Evolutionary conservation across 2,329 filamentous ascomycete species (phyloP).

Genomic region (Geoglossum cookeanum): DNA sequence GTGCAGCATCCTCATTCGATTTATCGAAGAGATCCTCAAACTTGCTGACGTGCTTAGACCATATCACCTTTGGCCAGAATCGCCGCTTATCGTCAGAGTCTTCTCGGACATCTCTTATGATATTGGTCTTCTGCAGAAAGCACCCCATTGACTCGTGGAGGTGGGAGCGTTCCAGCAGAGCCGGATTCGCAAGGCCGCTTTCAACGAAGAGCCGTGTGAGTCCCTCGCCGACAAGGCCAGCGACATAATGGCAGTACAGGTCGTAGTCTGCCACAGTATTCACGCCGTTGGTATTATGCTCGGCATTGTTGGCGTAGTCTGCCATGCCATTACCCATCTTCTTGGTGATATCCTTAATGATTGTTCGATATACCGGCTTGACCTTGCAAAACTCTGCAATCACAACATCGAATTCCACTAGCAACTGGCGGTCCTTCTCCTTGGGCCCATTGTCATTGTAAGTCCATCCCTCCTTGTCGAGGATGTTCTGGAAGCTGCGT

Average conservation of each 20-base stretch:
- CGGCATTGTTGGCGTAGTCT: slow-evolving; percentile 73
- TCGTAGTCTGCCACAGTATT: slow-evolving; percentile 80
- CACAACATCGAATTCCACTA: slow-evolving; percentile 82
- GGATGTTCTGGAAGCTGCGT: slow-evolving; percentile 57
- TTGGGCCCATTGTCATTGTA: slow-evolving; percentile 70
- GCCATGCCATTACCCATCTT: slow-evolving; percentile 99
- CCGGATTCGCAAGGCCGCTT: slow-evolving; percentile 69
- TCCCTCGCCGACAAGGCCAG: slow-evolving; percentile 93
- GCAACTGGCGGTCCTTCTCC: slow-evolving; percentile 83
- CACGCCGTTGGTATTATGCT: slow-evolving; percentile 62
- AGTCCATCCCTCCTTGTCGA: slow-evolving; percentile 77
- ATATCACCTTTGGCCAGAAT: slow-evolving; percentile 93
- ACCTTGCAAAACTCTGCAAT: slow-evolving; percentile 73
- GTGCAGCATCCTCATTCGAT: slow-evolving; percentile 53
- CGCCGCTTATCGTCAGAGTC: slow-evolving; percentile 72
- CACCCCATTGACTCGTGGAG: slow-evolving; percentile 93
- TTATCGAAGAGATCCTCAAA: slow-evolving; percentile 83
- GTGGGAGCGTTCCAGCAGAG: slow-evolving; percentile 55
- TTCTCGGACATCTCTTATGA: slow-evolving; percentile 87
- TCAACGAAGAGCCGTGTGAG: slow-evolving; percentile 79
- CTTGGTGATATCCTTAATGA: slow-evolving; percentile 81
- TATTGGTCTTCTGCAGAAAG: slow-evolving; percentile 96
- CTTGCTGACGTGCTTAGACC: slow-evolving; percentile 81
- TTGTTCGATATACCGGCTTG: slow-evolving; percentile 63
- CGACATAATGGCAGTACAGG: slow-evolving; percentile 93